phyloP scores from a whole-genome alignment of 768 basidiomycete genomes.

The Tylopilus sp. region DNA sequence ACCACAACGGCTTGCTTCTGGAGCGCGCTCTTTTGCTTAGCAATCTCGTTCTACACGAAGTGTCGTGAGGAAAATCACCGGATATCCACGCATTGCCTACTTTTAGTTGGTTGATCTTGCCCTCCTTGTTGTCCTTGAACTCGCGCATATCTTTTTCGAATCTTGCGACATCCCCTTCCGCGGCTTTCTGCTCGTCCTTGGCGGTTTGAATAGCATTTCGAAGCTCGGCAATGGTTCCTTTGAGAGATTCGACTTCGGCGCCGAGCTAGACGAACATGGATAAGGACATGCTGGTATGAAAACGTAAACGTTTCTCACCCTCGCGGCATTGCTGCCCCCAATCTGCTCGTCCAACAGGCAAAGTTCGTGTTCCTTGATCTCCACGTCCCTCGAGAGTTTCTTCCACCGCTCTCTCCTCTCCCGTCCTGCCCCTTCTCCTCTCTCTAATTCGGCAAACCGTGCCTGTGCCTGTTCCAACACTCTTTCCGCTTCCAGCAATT shows the following conservation, averaged over 20 bases:
- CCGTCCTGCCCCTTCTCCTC: constrained; percentile 49
- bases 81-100: constrained; percentile 36
- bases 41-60: constrained; percentile 56
- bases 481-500: constrained; percentile 66
- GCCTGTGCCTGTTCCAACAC: constrained; percentile 49
- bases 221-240: constrained; percentile 59
- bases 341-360: constrained; percentile 79
- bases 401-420: constrained; percentile 62
- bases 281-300: not conserved
- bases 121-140: constrained; percentile 98
- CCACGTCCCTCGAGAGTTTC: constrained; percentile 59
- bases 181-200: constrained; percentile 72
- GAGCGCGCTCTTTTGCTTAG: constrained; percentile 73
- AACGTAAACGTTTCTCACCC: constrained; percentile 49
- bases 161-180: constrained; percentile 75
- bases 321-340: constrained; percentile 82
- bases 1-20: constrained; percentile 79
- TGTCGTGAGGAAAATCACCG: not conserved
- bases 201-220: constrained; percentile 57
- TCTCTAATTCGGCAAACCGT: constrained; percentile 50
- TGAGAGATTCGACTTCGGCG: constrained; percentile 71
- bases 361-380: constrained; percentile 89
- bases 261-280: constrained; percentile 56
- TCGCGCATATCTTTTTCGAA: constrained; percentile 97
- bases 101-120: constrained; percentile 92